Evolutionary conservation across 2,329 filamentous ascomycete genomes (phyloP), one percentile per base, ranked within the genome.

Genomic region (Fusarium odoratissimum): DNA sequence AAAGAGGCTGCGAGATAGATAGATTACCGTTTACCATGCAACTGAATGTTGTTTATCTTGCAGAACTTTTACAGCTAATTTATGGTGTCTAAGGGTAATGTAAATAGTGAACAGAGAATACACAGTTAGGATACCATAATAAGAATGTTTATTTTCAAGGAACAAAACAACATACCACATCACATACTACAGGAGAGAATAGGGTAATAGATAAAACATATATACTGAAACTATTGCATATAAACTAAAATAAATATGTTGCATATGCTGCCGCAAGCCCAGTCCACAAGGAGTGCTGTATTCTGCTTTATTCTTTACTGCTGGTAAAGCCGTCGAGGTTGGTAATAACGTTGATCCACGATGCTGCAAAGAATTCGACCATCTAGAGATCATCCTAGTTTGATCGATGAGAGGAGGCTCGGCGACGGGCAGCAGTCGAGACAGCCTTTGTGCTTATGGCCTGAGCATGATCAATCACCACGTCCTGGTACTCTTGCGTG

Each of bases 401-500:
- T 23, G 8, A 21, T 19, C 6, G 11, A 6, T 2, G 14, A 8
- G 11, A 10, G 2, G 30, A 23, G 11, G 7, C 4, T 19, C 14
- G 21, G 10, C 41, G 13, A 13, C 23, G 6, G 11, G 21, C 16
- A 31, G 25, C 3, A 4, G 7, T 13, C 28, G 16, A 52, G 12
- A 42, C 45, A 35, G 37, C 14, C 19, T 60, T 52, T 21, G 13
- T 4, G 23, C 17, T 23, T 3, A 52, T 60, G 21, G 57, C 37
- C 17, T 60, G 3, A 3, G 28, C 45, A 19, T 60, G 45, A 14
- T 60, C 37, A 54, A 60, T 9, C 8, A 54, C 57, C n/a, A 41
- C 57, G 5, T 60, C 57, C 35, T 52, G 57, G 14, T 52, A 60
- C 28, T 54, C 45, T 8, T 60, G 45, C 4, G 35, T 19, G n/a